These are phyloP conservation scores for Anastatica hierochuntica DNA, from an alignment of 345 rosid genomes.

Conservation along the genomic window DNA sequence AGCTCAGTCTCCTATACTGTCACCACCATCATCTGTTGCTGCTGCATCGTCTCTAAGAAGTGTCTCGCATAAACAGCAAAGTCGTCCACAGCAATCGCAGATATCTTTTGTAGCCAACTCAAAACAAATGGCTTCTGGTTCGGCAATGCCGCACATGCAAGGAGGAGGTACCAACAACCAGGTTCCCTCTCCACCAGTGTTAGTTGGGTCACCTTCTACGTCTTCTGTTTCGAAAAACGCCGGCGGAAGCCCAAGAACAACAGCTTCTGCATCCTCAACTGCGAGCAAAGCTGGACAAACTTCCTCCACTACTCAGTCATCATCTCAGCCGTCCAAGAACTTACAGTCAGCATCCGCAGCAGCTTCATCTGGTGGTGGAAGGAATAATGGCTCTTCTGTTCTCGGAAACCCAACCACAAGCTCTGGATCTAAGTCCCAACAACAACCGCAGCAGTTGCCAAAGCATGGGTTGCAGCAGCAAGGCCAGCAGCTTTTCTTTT, in stretches of 20 bases:
- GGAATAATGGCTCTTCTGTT: constrained; percentile 45
- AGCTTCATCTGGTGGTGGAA: constrained; percentile 53
- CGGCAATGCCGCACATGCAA: constrained; percentile 31
- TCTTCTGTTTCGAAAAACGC: constrained; percentile 78
- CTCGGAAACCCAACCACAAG: constrained; percentile 53
- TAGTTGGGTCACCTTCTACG: constrained; percentile 72
- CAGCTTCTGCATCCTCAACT: constrained; percentile 41
- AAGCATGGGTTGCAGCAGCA: constrained; percentile 47
- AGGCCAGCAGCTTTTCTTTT: constrained; percentile 47
- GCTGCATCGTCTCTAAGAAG: constrained; percentile 48
- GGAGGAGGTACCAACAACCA: constrained; percentile 37
- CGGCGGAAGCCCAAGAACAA: constrained; percentile 86
- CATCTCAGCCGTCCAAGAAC: constrained; percentile 65
- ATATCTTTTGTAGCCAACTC: constrained; percentile 74
- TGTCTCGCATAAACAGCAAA: constrained; percentile 62
- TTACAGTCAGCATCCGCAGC: constrained; percentile 41
- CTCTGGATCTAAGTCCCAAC: constrained; percentile 54
- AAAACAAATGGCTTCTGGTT: constrained; percentile 43
- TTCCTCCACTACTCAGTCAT: constrained; percentile 34
- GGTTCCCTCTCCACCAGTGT: constrained; percentile 51
- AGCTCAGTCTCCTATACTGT: constrained; percentile 38
- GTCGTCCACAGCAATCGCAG: constrained; percentile 47
- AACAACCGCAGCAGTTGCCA: constrained; percentile 6
- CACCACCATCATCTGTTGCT: constrained; percentile 37
- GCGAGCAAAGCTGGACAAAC: constrained; percentile 63